A percentile compares a stretch with the other conserved stretches of the same genome.
Conservation (phyloP, 768 basidiomycete genomes). For the Pholiota molesta region DNA sequence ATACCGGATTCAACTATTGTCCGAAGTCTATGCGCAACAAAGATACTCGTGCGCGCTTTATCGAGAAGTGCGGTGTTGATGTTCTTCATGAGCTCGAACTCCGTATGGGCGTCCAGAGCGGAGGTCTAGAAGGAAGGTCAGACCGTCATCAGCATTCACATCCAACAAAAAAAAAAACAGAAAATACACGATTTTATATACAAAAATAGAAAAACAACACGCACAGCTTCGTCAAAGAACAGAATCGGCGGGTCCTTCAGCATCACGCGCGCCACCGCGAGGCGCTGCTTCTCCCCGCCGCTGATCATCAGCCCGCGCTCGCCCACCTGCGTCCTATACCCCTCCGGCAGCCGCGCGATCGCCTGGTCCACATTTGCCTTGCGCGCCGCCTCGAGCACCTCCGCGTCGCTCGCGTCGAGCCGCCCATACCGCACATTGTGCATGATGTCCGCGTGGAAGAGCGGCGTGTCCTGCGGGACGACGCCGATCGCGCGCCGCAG, state of each 20-base stretch:
- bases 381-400: slow-evolving; percentile 81
- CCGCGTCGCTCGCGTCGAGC: slow-evolving; percentile 84
- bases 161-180: slow-evolving; percentile 8
- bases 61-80: slow-evolving; percentile 80
- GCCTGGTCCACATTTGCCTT: slow-evolving; percentile 89
- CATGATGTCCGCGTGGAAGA: slow-evolving; percentile 95
- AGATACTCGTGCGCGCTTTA: slow-evolving; percentile 88
- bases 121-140: slow-evolving; percentile 77
- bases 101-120: slow-evolving; percentile 93
- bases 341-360: slow-evolving; percentile 79
- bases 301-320: slow-evolving; percentile 98
- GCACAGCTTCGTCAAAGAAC: slow-evolving; percentile 97
- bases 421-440: slow-evolving; percentile 95
- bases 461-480: slow-evolving; percentile 96
- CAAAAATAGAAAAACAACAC: slow-evolving; percentile 24
- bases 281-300: slow-evolving; percentile 96
- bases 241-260: slow-evolving; percentile 94
- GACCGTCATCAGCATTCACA: not conserved
- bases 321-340: slow-evolving; percentile 90
- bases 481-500: slow-evolving; percentile 83
- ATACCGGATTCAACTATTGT: slow-evolving; percentile 90
- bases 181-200: slow-evolving; percentile 16
- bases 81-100: slow-evolving; percentile 93
- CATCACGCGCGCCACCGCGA: slow-evolving; percentile 92
- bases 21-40: slow-evolving; percentile 92